Evolutionary conservation across 345 rosid genomes (phyloP).

Genomic region (Isatis tinctoria): DNA sequence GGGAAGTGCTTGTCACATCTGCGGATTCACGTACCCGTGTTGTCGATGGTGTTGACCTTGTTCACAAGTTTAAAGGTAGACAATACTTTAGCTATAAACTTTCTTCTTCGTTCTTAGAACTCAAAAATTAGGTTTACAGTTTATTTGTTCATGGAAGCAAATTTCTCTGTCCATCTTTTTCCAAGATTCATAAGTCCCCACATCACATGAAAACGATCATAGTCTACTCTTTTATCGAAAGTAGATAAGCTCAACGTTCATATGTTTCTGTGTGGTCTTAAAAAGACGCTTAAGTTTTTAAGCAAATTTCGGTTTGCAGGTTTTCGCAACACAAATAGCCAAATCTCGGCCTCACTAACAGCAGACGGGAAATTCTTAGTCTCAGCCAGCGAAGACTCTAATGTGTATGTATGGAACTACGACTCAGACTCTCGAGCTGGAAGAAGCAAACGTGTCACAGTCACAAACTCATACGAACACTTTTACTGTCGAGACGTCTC

Average conservation of each 20-base stretch:
- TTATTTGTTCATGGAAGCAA: neutral
- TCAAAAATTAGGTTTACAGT: neutral
- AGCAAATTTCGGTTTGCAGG: conserved; percentile 45
- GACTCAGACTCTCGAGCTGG: conserved; percentile 75
- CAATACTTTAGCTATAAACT: neutral
- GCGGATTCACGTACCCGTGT: conserved; percentile 93
- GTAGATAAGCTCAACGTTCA: neutral
- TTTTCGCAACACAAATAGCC: conserved; percentile 84
- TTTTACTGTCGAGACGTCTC: conserved; percentile 89
- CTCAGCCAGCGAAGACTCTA: conserved; percentile 92
- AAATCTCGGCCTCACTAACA: conserved; percentile 77
- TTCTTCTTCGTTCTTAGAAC: neutral
- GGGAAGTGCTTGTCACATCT: conserved; percentile 90
- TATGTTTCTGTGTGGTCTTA: neutral
- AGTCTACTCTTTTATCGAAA: neutral
- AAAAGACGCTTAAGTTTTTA: neutral
- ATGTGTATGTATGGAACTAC: conserved; percentile 87
- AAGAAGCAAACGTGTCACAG: conserved; percentile 70
- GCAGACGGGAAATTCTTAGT: conserved; percentile 73
- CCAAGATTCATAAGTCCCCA: neutral
- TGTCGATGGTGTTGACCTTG: conserved; percentile 72
- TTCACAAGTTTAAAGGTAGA: conserved; percentile 92
- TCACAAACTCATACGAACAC: conserved; percentile 71
- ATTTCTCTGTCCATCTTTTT: neutral
- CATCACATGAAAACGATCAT: neutral